Base-by-base conservation (phyloP, 2,329 filamentous ascomycete genomes). In the Xylariaceae sp. region DNA sequence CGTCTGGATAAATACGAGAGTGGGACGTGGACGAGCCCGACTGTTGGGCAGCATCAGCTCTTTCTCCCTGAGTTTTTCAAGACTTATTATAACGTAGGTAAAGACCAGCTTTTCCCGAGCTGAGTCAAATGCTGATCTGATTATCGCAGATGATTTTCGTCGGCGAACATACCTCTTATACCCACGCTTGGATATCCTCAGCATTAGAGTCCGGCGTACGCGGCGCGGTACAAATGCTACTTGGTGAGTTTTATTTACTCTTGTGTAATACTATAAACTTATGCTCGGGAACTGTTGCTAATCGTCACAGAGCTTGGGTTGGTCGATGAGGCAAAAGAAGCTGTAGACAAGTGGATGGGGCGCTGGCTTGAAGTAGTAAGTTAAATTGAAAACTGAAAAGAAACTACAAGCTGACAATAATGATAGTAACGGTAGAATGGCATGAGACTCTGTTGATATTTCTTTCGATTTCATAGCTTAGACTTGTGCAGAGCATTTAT, bases 11-110 rank as follows among this genome's bases (percentile, higher is more conserved):
- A 82, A 53, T 79, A 82, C 53, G 78, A 86, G 67, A 79, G 78
- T 1, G 86, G 82, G 4, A 80, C 81, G 6, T 91, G 86, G 86
- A 81, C 81, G 1, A 68, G 70, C 4, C 86, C 87, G 0, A 70
- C 75, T 0, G 74, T 84, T 0, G 86, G 85, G 0, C 85, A 89
- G 72, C 86, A 91, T 64, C 79, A 87, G 60, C 65, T 89, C 20
- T 91, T 87, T 61, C 73, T 91, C 7, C 87, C 88, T 0, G 83
- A 86, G n/a, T 91, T 88, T 64, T 89, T 87, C 64, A 81, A 85
- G 65, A 89, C 86, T 0, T 83, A 90, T 68, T 79, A 79, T 58
- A 82, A 85, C 41, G 75, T 77, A 46, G 61, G 72, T 66, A 6
- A 16, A 37, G 20, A 26, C n/a, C 39, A 6, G 13, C 13, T 44